A percentile compares a stretch with the other conserved stretches of the same genome.
Conservation (phyloP, 73 alveolate species). For the Paraurostyla sp. region DNA sequence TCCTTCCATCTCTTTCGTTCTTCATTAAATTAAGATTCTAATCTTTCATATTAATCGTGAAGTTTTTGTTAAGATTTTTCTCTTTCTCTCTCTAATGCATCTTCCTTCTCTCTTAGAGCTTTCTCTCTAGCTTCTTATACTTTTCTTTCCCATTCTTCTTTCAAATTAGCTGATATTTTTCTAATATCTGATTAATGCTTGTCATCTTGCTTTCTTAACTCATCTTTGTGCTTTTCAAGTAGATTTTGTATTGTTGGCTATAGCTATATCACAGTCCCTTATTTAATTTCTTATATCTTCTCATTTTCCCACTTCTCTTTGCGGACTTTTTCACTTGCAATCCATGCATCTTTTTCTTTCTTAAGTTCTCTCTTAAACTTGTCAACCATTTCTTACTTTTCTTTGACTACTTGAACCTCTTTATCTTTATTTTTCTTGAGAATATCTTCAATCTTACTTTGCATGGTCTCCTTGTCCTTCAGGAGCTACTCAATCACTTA, state of each 20-base stretch:
- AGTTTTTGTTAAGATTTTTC: slow-evolving; percentile 76
- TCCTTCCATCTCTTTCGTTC: slow-evolving; percentile 71
- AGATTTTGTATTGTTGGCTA: slow-evolving; percentile 96
- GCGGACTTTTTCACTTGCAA: slow-evolving; percentile 91
- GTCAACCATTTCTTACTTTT: slow-evolving; percentile 81
- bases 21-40: slow-evolving; percentile 68
- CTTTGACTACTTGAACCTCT: slow-evolving; percentile 79
- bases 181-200: slow-evolving; percentile 79
- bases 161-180: slow-evolving; percentile 76
- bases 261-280: slow-evolving; percentile 90
- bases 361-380: slow-evolving; percentile 87
- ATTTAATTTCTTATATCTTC: slow-evolving; percentile 93
- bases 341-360: slow-evolving; percentile 95
- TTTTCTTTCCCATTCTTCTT: slow-evolving; percentile 88
- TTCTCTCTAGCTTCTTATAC: slow-evolving; percentile 86
- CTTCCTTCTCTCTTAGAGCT: slow-evolving; percentile 87
- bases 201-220: slow-evolving; percentile 82
- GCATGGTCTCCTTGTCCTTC: slow-evolving; percentile 66
- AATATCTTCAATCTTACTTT: background rate
- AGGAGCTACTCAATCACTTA: slow-evolving; percentile 75
- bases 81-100: slow-evolving; percentile 90
- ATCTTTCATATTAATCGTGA: slow-evolving; percentile 78
- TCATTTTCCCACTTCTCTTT: slow-evolving; percentile 96
- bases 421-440: slow-evolving; percentile 73
- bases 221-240: slow-evolving; percentile 89